These are phyloP conservation scores for Rosa rugosa DNA, from an alignment of 306 rosid genomes.

Conservation along the genomic window DNA sequence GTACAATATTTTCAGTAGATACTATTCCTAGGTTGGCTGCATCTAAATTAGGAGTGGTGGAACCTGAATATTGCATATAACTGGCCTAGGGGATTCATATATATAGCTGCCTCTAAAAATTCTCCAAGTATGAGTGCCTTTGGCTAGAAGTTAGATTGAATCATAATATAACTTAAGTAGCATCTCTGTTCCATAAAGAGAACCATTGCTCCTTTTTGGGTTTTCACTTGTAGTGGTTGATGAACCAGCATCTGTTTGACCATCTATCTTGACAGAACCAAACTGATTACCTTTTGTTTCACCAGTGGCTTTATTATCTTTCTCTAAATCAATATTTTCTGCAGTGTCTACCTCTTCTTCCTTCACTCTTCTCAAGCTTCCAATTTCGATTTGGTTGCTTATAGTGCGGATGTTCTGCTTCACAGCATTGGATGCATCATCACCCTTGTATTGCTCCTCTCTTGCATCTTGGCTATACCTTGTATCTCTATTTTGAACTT, in stretches of 20 bases:
- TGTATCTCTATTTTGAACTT: conserved; percentile 28
- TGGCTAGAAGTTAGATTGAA: conserved; percentile 7
- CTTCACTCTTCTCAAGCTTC: conserved; percentile 36
- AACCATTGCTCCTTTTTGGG: conserved; percentile 15
- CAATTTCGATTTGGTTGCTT: conserved; percentile 28
- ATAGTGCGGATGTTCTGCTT: conserved; percentile 26
- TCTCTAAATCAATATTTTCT: conserved; percentile 22
- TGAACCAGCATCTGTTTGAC: conserved; percentile 15
- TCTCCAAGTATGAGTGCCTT: conserved; percentile 14
- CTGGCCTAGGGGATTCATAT: neutral
- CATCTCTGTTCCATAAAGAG: conserved; percentile 15
- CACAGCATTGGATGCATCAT: conserved; percentile 32
- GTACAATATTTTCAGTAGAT: neutral
- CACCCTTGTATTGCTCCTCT: conserved; percentile 34
- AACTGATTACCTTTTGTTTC: conserved; percentile 14
- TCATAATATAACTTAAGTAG: neutral
- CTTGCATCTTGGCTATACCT: conserved; percentile 24
- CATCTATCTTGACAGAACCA: conserved; percentile 21
- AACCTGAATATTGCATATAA: conserved; percentile 4
- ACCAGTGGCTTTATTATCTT: conserved; percentile 21
- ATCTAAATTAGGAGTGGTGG: neutral
- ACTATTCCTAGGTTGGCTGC: neutral
- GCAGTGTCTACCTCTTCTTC: conserved; percentile 26
- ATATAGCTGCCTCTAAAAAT: neutral
- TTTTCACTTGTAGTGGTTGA: conserved; percentile 15